phyloP scores from a whole-genome alignment of 352 stramenopile genomes.

The Phytophthora sp. region DNA sequence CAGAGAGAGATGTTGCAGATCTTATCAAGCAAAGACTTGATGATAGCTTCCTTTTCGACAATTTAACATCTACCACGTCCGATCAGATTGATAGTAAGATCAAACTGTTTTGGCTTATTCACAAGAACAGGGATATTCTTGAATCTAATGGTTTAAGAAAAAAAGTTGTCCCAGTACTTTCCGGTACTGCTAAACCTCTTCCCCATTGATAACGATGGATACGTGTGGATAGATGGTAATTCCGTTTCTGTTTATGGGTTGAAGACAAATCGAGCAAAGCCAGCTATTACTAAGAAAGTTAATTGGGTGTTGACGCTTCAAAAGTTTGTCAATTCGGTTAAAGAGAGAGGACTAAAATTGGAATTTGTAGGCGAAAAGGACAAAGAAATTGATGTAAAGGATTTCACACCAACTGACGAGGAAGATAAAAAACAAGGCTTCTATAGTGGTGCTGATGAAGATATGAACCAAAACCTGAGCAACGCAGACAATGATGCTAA shows the following conservation, averaged over 20 bases:
- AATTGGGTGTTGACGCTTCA: neutral
- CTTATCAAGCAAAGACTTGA: slow-evolving; percentile 5
- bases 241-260: no score
- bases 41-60: slow-evolving; percentile 20
- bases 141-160: slow-evolving; percentile 11
- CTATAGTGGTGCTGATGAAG: neutral
- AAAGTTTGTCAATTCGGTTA: no score
- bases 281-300: neutral
- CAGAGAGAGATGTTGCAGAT: neutral
- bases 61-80: slow-evolving; percentile 22
- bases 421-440: neutral
- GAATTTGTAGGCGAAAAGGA: neutral
- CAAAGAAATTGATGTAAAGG: no score
- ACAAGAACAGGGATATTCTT: slow-evolving; percentile 19
- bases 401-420: neutral
- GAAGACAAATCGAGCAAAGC: neutral
- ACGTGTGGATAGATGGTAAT: no score
- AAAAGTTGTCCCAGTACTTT: neutral
- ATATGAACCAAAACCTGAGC: neutral
- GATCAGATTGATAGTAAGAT: neutral
- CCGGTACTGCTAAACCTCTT: neutral
- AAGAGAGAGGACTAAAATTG: no score
- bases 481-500: slow-evolving; percentile 17
- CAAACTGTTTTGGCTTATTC: slow-evolving; percentile 1
- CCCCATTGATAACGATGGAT: no score